Evolutionary conservation across 2,329 filamentous ascomycete genomes (phyloP).

Genomic region (Trichoderma asperellum): DNA sequence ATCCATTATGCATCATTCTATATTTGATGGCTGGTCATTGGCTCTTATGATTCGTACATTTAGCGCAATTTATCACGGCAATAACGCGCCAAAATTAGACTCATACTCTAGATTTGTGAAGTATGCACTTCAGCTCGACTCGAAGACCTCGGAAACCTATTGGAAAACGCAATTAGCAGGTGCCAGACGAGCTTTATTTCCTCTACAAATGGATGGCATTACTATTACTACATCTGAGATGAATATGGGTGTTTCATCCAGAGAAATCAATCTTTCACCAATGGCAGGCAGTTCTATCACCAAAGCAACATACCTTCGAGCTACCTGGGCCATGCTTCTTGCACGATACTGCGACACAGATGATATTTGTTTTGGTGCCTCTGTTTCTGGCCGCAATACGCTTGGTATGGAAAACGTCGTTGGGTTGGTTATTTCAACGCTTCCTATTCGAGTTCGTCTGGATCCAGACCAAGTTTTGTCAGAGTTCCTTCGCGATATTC

Average conservation of each 20-base stretch:
- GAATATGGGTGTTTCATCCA: neutral
- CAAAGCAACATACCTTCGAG: constrained; percentile 22
- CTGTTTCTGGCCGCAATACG: constrained; percentile 31
- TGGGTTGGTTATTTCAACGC: constrained; percentile 27
- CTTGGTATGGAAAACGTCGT: constrained; percentile 4
- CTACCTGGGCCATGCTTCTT: constrained; percentile 23
- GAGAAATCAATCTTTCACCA: neutral
- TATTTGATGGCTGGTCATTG: constrained; percentile 24
- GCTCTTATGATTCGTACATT: neutral
- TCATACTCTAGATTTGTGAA: constrained; percentile 5
- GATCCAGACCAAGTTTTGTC: constrained; percentile 18
- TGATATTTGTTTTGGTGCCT: constrained; percentile 30
- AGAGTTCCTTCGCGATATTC: constrained; percentile 28
- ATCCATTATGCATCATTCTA: constrained; percentile 7
- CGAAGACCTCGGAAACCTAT: constrained; percentile 5
- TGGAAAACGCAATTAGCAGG: constrained; percentile 30
- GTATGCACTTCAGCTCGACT: constrained; percentile 10
- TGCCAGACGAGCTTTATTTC: constrained; percentile 19
- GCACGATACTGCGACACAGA: constrained; percentile 27
- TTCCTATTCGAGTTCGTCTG: constrained; percentile 31
- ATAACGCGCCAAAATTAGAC: neutral
- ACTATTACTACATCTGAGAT: neutral
- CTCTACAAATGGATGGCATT: neutral
- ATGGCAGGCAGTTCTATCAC: constrained; percentile 5
- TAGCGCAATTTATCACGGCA: neutral